These are phyloP conservation scores for Phyllostachys edulis DNA, from an alignment of 176 grass and related monocot species.

Conservation along the genomic window DNA sequence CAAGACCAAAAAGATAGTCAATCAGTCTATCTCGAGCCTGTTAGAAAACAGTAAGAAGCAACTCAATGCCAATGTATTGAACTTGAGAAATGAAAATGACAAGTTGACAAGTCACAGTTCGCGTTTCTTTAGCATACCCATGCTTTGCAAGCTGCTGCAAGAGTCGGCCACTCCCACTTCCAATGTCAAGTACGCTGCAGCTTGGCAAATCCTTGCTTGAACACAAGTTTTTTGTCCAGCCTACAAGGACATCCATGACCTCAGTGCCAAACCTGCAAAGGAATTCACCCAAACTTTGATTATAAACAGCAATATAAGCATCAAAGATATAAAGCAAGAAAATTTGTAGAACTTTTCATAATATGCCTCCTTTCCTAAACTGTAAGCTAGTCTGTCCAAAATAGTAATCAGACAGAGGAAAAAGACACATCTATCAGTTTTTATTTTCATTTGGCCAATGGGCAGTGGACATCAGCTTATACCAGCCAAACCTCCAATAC, in stretches of 20 bases:
- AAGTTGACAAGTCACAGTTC: neutral
- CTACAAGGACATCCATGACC: slow-evolving; percentile 70
- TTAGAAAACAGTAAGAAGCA: neutral
- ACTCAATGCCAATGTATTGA: neutral
- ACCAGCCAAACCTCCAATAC: neutral
- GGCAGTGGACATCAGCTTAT: neutral
- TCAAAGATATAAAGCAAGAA: neutral
- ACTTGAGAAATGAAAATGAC: neutral
- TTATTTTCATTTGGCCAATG: neutral
- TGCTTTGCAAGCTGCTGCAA: slow-evolving; percentile 88
- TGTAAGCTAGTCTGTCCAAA: neutral
- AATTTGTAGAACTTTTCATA: neutral
- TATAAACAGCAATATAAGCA: neutral
- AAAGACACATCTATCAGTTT: neutral
- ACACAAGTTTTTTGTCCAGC: slow-evolving; percentile 84
- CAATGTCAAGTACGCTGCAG: slow-evolving; percentile 76
- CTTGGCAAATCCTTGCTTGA: slow-evolving; percentile 51
- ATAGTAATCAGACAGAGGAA: neutral
- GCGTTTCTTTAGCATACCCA: slow-evolving; percentile 56
- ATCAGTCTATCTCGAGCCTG: neutral
- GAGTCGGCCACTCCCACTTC: slow-evolving; percentile 79
- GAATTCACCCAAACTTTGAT: neutral
- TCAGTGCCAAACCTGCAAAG: slow-evolving; percentile 73
- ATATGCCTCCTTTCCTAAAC: neutral
- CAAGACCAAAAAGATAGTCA: neutral